Evolutionary conservation across 345 rosid species (phyloP).

Genomic region (Citrus inodora): DNA sequence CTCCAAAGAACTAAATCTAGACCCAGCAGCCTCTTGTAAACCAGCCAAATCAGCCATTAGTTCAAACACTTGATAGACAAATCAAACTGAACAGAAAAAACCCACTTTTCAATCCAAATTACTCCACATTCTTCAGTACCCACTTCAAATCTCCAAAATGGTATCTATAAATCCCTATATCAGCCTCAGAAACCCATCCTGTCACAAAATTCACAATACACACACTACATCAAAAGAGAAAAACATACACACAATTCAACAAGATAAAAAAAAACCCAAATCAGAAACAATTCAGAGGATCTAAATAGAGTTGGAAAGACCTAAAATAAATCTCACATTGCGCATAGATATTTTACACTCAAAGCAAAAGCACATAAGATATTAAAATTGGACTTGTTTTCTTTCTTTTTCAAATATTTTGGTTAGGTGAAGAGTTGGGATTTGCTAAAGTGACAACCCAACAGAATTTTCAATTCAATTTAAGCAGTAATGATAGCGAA

Average conservation of each 20-base stretch:
- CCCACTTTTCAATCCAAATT: constrained; percentile 5
- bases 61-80: constrained; percentile 14
- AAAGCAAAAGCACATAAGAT: constrained; percentile 33
- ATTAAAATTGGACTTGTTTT: not conserved
- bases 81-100: constrained; percentile 12
- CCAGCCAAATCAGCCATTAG: constrained; percentile 82
- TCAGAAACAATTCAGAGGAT: constrained; percentile 3
- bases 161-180: constrained; percentile 14
- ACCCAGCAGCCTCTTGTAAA: constrained; percentile 72
- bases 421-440: constrained; percentile 42
- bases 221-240: not conserved
- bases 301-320: not conserved
- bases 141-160: constrained; percentile 20
- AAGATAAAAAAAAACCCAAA: not conserved
- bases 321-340: constrained; percentile 8
- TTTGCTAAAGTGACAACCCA: constrained; percentile 47
- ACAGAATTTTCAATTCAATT: constrained; percentile 27
- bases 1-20: constrained; percentile 78
- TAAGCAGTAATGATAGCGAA: constrained; percentile 30
- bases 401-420: not conserved
- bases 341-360: constrained; percentile 35
- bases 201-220: constrained; percentile 12
- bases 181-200: constrained; percentile 24
- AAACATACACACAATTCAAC: constrained; percentile 9
- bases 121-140: constrained; percentile 20